phyloP scores from a whole-genome alignment of 139 green algal species.

The Pedinophyceae sp. region DNA sequence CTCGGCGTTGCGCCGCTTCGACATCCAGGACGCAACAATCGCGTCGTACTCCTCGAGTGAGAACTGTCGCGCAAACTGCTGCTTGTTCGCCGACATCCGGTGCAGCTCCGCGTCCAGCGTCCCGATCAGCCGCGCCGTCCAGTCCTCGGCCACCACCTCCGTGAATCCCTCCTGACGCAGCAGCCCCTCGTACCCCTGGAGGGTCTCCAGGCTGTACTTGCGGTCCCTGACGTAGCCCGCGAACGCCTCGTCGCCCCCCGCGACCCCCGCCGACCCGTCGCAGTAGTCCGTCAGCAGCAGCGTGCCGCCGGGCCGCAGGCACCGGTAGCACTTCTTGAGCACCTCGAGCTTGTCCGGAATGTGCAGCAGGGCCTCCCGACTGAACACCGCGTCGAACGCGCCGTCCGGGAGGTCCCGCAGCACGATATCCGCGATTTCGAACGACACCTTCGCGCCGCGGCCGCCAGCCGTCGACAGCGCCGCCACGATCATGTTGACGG shows the following conservation, averaged over 20 bases:
- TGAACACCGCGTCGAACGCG: slow-evolving; percentile 51
- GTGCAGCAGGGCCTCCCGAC: slow-evolving; percentile 59
- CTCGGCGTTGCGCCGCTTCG: too few species aligned
- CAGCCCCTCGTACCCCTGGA: slow-evolving; percentile 31
- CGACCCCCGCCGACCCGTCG: slow-evolving; percentile 5
- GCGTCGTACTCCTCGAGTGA: too few species aligned
- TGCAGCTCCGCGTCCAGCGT: too few species aligned
- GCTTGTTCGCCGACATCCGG: too few species aligned
- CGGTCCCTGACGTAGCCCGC: slow-evolving; percentile 43
- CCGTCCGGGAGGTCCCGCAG: slow-evolving; percentile 18
- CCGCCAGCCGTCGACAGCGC: slow-evolving; percentile 25
- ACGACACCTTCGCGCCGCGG: slow-evolving; percentile 32
- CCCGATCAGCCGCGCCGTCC: too few species aligned
- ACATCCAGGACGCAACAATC: too few species aligned
- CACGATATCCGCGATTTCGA: slow-evolving; percentile 59
- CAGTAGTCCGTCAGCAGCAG: slow-evolving; percentile 78
- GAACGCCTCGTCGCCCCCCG: slow-evolving; percentile 22
- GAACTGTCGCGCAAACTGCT: too few species aligned
- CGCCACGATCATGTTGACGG: slow-evolving; percentile 57
- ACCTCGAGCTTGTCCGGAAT: slow-evolving; percentile 57
- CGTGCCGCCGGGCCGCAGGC: slow-evolving; percentile 51
- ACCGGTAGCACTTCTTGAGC: slow-evolving; percentile 27
- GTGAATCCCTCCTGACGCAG: slow-evolving; percentile 42
- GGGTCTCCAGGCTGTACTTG: slow-evolving; percentile 41
- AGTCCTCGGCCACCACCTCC: slow-evolving; percentile 27